phyloP scores from a whole-genome alignment of 2,329 filamentous ascomycete species.

The Fusarium nurragi region DNA sequence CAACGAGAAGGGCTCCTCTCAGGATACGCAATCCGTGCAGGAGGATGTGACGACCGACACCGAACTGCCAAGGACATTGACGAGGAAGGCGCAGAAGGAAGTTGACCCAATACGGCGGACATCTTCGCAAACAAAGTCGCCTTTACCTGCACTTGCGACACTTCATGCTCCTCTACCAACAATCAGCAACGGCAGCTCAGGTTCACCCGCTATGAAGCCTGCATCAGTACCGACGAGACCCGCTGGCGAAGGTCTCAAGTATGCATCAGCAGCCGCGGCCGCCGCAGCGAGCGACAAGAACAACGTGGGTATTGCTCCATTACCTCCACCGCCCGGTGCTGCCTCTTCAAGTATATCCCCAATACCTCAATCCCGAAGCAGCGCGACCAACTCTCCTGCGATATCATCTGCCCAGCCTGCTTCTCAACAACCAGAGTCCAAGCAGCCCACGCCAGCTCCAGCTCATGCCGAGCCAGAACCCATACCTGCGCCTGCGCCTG shows the following conservation, averaged over 20 bases:
- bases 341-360: constrained; percentile 55
- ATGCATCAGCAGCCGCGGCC: constrained; percentile 93
- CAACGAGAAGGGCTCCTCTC: constrained; percentile 89
- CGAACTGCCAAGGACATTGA: constrained; percentile 57
- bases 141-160: constrained; percentile 89
- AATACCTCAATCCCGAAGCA: constrained; percentile 65
- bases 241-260: constrained; percentile 91
- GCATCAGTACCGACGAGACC: constrained; percentile 85
- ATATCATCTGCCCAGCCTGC: constrained; percentile 59
- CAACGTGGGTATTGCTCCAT: constrained; percentile 90
- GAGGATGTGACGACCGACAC: constrained; percentile 75
- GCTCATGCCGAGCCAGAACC: constrained; percentile 40
- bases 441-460: constrained; percentile 45
- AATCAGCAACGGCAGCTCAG: constrained; percentile 65
- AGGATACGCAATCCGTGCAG: constrained; percentile 91
- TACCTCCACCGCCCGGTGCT: constrained; percentile 85
- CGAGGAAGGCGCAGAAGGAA: constrained; percentile 70
- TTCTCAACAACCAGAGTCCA: constrained; percentile 49
- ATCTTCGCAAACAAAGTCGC: constrained; percentile 93
- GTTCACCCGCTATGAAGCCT: constrained; percentile 83
- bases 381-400: constrained; percentile 65
- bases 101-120: constrained; percentile 68
- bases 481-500: constrained; percentile 33
- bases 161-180: constrained; percentile 78
- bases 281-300: constrained; percentile 88